Conservation (phyloP, 306 rosid genomes). For the Senna tora region DNA sequence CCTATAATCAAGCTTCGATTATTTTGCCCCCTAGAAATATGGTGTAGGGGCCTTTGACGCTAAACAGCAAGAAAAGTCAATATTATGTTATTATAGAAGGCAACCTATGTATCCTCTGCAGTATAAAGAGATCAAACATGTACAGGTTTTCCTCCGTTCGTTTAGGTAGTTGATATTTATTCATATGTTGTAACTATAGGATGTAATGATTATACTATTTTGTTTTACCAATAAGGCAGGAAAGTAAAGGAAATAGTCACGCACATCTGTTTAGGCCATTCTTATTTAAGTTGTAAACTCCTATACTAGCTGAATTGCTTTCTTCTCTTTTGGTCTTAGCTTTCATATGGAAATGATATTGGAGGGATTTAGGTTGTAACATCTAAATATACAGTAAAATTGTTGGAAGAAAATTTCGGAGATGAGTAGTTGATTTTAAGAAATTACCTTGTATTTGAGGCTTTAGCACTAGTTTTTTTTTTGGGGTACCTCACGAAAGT, state of each 20-base stretch:
- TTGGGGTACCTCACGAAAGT: too few relatives aligned
- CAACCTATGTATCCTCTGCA: conserved; percentile 18
- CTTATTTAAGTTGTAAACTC: not conserved
- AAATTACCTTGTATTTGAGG: not conserved
- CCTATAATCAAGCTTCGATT: conserved; percentile 32
- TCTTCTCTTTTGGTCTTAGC: not conserved
- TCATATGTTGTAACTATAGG: conserved; percentile 46
- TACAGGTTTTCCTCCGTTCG: conserved; percentile 35
- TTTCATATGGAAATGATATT: not conserved
- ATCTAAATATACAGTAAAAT: not conserved
- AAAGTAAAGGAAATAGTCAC: conserved; percentile 13
- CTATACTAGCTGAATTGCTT: conserved; percentile 14
- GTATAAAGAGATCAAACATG: conserved; percentile 37
- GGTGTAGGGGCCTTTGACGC: conserved; percentile 25
- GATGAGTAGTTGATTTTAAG: not conserved
- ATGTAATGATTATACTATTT: conserved; percentile 35
- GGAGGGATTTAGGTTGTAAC: conserved; percentile 2
- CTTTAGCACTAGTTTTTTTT: not conserved
- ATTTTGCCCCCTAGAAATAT: conserved; percentile 27
- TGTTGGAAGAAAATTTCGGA: not conserved
- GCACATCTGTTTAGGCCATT: conserved; percentile 14
- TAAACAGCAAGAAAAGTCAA: conserved; percentile 25
- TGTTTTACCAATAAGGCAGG: conserved; percentile 34
- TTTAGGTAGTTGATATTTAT: conserved; percentile 43
- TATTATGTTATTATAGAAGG: conserved; percentile 11